Conservation (phyloP, 768 basidiomycete genomes). For the Ramaria sp. region DNA sequence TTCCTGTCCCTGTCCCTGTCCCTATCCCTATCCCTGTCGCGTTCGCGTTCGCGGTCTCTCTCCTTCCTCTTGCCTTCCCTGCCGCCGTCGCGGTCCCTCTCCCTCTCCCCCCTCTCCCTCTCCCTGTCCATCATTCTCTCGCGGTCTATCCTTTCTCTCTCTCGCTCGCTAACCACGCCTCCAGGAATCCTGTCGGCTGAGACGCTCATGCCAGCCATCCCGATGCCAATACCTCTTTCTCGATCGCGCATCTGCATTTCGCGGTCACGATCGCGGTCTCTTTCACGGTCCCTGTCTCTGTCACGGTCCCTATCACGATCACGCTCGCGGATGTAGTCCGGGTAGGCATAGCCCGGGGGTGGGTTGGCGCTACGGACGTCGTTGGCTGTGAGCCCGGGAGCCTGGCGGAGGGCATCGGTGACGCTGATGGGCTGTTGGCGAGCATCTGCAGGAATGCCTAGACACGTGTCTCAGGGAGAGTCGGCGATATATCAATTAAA, state of each 20-base stretch:
- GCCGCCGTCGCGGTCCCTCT: conserved; percentile 13
- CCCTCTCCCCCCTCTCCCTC: conserved; percentile 9
- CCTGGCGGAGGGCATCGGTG: conserved; percentile 15
- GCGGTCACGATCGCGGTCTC: conserved; percentile 13
- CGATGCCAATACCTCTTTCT: conserved; percentile 25
- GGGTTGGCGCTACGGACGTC: conserved; percentile 25
- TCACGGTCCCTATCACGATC: background rate
- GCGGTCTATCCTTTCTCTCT: background rate
- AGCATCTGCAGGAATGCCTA: too few relatives aligned
- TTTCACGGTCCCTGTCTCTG: conserved; percentile 17
- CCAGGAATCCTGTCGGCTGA: conserved; percentile 28
- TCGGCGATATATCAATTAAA: too few relatives aligned
- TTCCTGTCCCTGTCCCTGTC: too few relatives aligned
- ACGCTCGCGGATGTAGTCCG: conserved; percentile 19
- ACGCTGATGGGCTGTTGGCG: conserved; percentile 11
- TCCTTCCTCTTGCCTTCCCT: conserved; percentile 1
- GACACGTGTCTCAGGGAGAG: too few relatives aligned
- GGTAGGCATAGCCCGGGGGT: conserved; percentile 24
- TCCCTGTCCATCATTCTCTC: conserved; percentile 29
- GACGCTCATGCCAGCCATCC: conserved; percentile 23
- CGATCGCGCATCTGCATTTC: background rate
- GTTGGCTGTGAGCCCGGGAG: conserved; percentile 19
- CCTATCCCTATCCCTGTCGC: too few relatives aligned
- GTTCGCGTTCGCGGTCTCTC: conserved; percentile 6
- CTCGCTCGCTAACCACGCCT: background rate